Conservation (phyloP, 2,329 filamentous ascomycete species). For the Fusarium sp. region DNA sequence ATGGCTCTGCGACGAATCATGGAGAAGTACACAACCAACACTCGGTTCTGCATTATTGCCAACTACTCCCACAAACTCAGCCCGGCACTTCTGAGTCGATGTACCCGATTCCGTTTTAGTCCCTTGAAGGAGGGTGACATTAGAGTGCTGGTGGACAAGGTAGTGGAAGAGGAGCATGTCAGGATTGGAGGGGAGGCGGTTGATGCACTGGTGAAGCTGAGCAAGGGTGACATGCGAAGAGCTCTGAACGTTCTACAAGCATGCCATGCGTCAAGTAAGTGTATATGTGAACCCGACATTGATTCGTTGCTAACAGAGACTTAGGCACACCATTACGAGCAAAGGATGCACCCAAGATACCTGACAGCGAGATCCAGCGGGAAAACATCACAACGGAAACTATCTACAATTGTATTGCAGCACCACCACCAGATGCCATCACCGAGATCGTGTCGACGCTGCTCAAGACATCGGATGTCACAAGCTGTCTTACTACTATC, state of each 20-base stretch:
- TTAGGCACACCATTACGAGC: slow-evolving; percentile 75
- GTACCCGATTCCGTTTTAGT: slow-evolving; percentile 94
- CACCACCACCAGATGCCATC: slow-evolving; percentile 91
- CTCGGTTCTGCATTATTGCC: slow-evolving; percentile 96
- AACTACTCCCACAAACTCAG: slow-evolving; percentile 99
- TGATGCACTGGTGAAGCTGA: slow-evolving; percentile 85
- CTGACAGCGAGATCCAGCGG: slow-evolving; percentile 75
- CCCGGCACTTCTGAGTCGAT: slow-evolving; percentile 90
- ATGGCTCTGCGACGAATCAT: slow-evolving; percentile 98
- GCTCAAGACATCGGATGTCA: slow-evolving; percentile 87
- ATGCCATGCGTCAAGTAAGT: slow-evolving; percentile 89
- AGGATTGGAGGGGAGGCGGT: slow-evolving; percentile 85
- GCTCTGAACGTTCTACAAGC: slow-evolving; percentile 96
- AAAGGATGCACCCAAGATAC: slow-evolving; percentile 69
- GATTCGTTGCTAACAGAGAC: slow-evolving; percentile 12
- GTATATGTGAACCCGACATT: slow-evolving; percentile 4
- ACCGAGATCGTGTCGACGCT: slow-evolving; percentile 85
- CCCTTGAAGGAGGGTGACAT: slow-evolving; percentile 93
- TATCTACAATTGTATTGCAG: slow-evolving; percentile 98
- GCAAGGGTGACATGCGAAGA: slow-evolving; percentile 95
- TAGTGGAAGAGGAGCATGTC: slow-evolving; percentile 87
- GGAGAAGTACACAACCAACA: slow-evolving; percentile 99
- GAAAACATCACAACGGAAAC: slow-evolving; percentile 89
- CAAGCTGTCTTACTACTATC: slow-evolving; percentile 87
- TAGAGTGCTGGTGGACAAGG: slow-evolving; percentile 84